Evolutionary conservation across 257 asterid species (phyloP), one percentile per base, ranked within the genome.

Genomic region (Ocimum tenuiflorum): DNA sequence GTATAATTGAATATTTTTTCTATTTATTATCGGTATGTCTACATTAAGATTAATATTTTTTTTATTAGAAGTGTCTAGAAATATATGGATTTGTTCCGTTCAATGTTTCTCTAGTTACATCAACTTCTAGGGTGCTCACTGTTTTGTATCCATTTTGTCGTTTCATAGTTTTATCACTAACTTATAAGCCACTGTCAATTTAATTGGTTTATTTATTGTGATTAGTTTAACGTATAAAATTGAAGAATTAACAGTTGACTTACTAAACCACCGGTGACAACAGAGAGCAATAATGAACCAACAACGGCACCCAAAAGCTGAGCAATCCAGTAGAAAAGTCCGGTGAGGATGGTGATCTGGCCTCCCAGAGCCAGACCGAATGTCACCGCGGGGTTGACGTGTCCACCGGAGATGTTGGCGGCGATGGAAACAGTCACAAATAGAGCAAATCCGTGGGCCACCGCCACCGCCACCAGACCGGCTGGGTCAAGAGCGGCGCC

Each of bases 391-490:
- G 96, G 96, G 83, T 88, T 88, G 13, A 88, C 96, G 38, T 86
- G 96, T 54, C 94, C 92, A n/a, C 96, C 96, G 65, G 96, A 89
- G 82, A 89, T 87, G 88, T 89, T 89, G 62, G 97, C 95, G 0
- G 79, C 94, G n/a, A 89, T 66, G 8, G 95, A 55, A n/a, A 89
- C 97, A 2, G 95, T 88, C 51, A 87, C 95, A 27, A 89, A 89
- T 0, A 89, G 86, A 35, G 95, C 94, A 5, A 89, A 77, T 1
- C 83, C 97, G 29, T 87, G 97, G 78, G 87, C 77, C 38, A 89
- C 57, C 2, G 97, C 95, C 15, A 89, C 27, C 1, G 95, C 95
- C 69, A 87, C 94, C 6, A 89, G 87, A 1, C 97, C 97, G 0
- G 88, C n/a, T 0, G 94, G 94, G 42, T 87, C 88, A 0, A 89